Conservation (phyloP, 2,329 filamentous ascomycete genomes). For the Fusarium odoratissimum region DNA sequence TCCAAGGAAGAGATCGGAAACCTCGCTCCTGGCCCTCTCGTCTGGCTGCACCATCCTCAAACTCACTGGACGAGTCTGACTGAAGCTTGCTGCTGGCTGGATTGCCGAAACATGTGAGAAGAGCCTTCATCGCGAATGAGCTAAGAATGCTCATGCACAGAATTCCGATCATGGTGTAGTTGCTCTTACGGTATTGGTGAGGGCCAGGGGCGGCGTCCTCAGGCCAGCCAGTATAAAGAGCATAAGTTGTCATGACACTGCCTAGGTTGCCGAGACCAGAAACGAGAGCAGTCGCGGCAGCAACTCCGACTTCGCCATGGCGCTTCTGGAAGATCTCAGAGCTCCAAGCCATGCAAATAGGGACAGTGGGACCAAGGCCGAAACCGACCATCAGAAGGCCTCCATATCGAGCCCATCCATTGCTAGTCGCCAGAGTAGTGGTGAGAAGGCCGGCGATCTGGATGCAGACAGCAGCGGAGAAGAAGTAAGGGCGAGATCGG, state of each 20-base stretch:
- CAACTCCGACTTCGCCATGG: slow-evolving; percentile 91
- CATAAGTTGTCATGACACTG: slow-evolving; percentile 88
- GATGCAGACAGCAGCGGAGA: slow-evolving; percentile 78
- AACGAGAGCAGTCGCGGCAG: slow-evolving; percentile 85
- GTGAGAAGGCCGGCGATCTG: slow-evolving; percentile 86
- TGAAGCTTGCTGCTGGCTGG: slow-evolving; percentile 60
- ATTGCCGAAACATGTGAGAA: slow-evolving; percentile 71
- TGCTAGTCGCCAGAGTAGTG: slow-evolving; percentile 77
- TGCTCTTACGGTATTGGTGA: slow-evolving; percentile 82
- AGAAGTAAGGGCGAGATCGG: slow-evolving; percentile 81
- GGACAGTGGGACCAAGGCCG: slow-evolving; percentile 88
- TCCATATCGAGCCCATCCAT: slow-evolving; percentile 86
- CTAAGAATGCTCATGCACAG: slow-evolving; percentile 80
- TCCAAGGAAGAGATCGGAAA: slow-evolving; percentile 59
- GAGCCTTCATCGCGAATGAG: slow-evolving; percentile 73
- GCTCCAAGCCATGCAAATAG: slow-evolving; percentile 94
- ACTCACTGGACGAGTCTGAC: slow-evolving; percentile 56
- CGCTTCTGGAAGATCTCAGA: slow-evolving; percentile 90
- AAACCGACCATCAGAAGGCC: slow-evolving; percentile 92
- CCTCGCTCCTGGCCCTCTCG: slow-evolving; percentile 69
- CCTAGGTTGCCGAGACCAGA: slow-evolving; percentile 89
- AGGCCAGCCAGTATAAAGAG: slow-evolving; percentile 88
- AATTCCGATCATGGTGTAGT: slow-evolving; percentile 89
- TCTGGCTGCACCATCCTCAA: slow-evolving; percentile 70
- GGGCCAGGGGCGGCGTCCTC: slow-evolving; percentile 76